A percentile compares a stretch with the other conserved stretches of the same genome.
Conservation (phyloP, 108 stramenopile species). For the Thalassiosira profunda region DNA sequence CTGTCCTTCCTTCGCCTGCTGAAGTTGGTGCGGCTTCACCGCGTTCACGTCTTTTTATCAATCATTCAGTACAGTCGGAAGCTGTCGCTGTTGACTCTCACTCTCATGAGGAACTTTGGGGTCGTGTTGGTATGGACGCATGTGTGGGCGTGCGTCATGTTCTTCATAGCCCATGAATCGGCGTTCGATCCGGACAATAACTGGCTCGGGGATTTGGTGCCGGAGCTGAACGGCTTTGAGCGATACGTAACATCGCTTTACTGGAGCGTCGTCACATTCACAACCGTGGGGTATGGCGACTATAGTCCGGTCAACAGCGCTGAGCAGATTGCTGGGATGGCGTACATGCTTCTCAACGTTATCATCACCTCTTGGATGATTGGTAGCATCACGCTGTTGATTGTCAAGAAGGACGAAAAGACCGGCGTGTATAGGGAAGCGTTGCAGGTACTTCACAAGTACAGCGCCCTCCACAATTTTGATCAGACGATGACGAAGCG, state of each 20-base stretch:
- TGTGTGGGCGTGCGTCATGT: constrained; percentile 63
- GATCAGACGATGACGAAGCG: constrained; percentile 20
- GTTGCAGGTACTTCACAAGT: constrained; percentile 34
- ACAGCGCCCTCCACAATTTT: constrained; percentile 10
- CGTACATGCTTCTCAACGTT: constrained; percentile 62
- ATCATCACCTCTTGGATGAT: constrained; percentile 51
- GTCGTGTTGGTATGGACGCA: constrained; percentile 59
- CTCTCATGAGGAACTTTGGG: constrained; percentile 54
- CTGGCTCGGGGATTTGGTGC: constrained; percentile 45
- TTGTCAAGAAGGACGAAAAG: constrained; percentile 62
- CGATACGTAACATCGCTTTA: constrained; percentile 53
- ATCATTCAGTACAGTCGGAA: constrained; percentile 52
- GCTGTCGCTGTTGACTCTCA: constrained; percentile 49
- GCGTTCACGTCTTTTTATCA: constrained; percentile 55
- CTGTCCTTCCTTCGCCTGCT: constrained; percentile 47
- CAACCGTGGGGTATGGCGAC: constrained; percentile 64
- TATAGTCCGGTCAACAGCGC: constrained; percentile 51
- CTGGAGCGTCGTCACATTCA: constrained; percentile 63
- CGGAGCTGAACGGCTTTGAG: constrained; percentile 30
- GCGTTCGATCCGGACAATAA: constrained; percentile 54
- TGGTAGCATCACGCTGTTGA: constrained; percentile 65
- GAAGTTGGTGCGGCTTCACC: constrained; percentile 53
- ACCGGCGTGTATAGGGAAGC: constrained; percentile 47
- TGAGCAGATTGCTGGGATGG: constrained; percentile 49
- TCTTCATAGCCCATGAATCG: constrained; percentile 57